phyloP scores from a whole-genome alignment of 73 alveolate species.

The Paramecium bursaria region DNA sequence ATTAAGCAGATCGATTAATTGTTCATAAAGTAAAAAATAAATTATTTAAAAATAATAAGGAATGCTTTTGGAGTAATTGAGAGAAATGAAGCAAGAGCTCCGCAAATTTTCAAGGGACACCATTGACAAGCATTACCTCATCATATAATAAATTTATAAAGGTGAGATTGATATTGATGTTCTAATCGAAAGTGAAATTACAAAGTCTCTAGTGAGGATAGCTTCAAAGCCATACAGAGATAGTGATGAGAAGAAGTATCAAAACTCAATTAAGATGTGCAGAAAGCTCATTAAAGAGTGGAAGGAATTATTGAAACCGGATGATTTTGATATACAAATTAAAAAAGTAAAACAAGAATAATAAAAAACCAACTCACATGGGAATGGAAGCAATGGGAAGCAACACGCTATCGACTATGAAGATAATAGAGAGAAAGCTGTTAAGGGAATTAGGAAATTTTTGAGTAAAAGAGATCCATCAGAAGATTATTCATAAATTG shows the following conservation, averaged over 20 bases:
- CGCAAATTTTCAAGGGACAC: not conserved
- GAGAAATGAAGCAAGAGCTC: constrained; percentile 31
- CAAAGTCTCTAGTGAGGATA: constrained; percentile 41
- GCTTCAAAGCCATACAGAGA: constrained; percentile 22
- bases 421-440: constrained; percentile 36
- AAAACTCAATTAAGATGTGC: constrained; percentile 33
- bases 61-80: not conserved
- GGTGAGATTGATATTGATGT: not conserved
- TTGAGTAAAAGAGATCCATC: not conserved
- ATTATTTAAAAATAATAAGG: too few relatives aligned
- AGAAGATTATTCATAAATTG: not conserved
- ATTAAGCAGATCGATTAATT: too few relatives aligned
- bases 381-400: not conserved
- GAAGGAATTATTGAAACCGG: not conserved
- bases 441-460: constrained; percentile 7
- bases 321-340: too few relatives aligned
- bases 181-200: constrained; percentile 24
- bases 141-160: constrained; percentile 42
- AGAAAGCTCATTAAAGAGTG: constrained; percentile 22
- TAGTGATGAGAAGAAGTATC: constrained; percentile 16
- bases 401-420: not conserved
- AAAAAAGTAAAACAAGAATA: not conserved
- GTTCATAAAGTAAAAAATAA: too few relatives aligned
- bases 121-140: not conserved
- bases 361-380: not conserved